These are phyloP conservation scores for Venturia pyrina DNA, from an alignment of 2,329 filamentous ascomycete species.

Conservation along the genomic window DNA sequence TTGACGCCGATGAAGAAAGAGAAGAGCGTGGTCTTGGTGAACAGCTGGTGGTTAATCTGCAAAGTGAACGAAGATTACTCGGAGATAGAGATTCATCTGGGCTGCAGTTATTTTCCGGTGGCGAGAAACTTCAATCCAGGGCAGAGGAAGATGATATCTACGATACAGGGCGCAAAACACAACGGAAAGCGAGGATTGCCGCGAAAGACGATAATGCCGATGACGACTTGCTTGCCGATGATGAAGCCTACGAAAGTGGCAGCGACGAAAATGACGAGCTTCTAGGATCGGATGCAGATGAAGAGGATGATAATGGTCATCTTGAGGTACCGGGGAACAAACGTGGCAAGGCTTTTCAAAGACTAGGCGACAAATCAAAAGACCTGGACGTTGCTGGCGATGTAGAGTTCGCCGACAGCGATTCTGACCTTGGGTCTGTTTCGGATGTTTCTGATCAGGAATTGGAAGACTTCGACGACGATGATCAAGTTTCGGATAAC, in stretches of 20 bases:
- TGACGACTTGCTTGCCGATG: slow-evolving; percentile 38
- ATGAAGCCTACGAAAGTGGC: slow-evolving; percentile 37
- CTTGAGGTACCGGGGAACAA: slow-evolving; percentile 40
- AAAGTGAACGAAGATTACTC: slow-evolving; percentile 70
- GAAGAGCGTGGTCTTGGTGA: slow-evolving; percentile 84
- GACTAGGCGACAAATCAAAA: background rate
- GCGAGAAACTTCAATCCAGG: slow-evolving; percentile 52
- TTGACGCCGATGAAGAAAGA: slow-evolving; percentile 49
- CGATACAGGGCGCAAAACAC: slow-evolving; percentile 46
- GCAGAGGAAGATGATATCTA: slow-evolving; percentile 37
- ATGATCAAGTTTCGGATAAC: slow-evolving; percentile 43
- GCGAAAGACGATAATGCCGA: slow-evolving; percentile 30
- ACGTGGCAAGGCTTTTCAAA: slow-evolving; percentile 13
- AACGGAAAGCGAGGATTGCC: slow-evolving; percentile 40
- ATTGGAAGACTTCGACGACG: slow-evolving; percentile 38
- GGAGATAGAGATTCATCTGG: slow-evolving; percentile 67
- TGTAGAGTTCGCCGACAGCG: slow-evolving; percentile 86
- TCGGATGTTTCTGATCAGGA: slow-evolving; percentile 53
- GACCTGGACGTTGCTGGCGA: slow-evolving; percentile 51
- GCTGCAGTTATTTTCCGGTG: slow-evolving; percentile 75
- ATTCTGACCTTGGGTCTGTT: slow-evolving; percentile 88
- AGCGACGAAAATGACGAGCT: slow-evolving; percentile 42
- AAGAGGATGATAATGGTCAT: slow-evolving; percentile 43
- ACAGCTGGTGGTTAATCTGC: slow-evolving; percentile 83
- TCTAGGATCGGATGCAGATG: slow-evolving; percentile 37